Evolutionary conservation across 768 basidiomycete species (phyloP), one percentile per base, ranked within the genome.

Genomic region (Antrodiella citrinella): DNA sequence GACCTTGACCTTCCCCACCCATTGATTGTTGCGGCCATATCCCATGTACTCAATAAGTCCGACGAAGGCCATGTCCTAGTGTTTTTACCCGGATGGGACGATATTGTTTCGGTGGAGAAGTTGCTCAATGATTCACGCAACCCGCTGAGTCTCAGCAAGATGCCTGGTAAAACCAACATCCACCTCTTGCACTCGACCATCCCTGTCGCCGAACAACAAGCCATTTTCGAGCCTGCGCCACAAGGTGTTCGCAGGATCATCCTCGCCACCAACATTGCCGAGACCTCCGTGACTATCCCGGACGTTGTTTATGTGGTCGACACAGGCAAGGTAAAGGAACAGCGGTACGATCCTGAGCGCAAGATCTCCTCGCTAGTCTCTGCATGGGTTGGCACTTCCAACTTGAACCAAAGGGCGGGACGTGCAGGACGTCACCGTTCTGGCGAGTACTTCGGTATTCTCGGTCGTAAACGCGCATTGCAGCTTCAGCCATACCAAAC

Each of bases 301-400:
- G 90, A 95, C 56, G 90, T 96, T 21, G 90, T 95, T 9, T 93
- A 90, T 59, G 94, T 98, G 24, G 82, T 97, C 41, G 95, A 98
- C 60, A 78, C 87, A 0, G 94, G 80, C 15, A 84, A 85, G 59
- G 76, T 92, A 60, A 96, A 96, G 67, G 89, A 94, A 66, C 80
- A 87, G 59, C 77, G 82, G 13, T 97, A 91, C 59, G 91, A 97
- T 59, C 91, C 94, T 1, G 79, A 86, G 45, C 76, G 88, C 21
- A 89, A 88, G 57, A 86, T 95, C 70, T 91, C 91, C 0, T 86
- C 90, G 18, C 76, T 96, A 23, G 82, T 94, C 49, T 85, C 86
- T 18, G 87, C 92, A 1, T 95, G 91, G 89, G 86, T 92, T 49
- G 92, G 94, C 9, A 76, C 77, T 1, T 91, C 90, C 10, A 96